phyloP scores from a whole-genome alignment of 331 rosid species.

The Quercus tomentella region DNA sequence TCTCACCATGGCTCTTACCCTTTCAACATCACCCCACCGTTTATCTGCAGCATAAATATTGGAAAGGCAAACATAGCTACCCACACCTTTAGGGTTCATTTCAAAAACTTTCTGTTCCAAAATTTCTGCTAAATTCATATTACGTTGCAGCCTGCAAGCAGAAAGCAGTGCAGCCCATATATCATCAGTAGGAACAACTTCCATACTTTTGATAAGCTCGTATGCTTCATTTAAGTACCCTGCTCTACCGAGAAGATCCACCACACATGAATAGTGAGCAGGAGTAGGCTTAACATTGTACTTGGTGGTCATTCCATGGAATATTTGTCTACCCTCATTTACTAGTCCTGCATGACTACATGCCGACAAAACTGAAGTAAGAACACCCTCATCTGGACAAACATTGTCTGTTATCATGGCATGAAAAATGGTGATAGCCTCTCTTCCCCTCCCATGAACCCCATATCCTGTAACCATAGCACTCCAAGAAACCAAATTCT shows the following conservation, averaged over 20 bases:
- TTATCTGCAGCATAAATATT: constrained; percentile 55
- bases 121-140: constrained; percentile 43
- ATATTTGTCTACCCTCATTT: constrained; percentile 32
- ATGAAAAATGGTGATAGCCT: constrained; percentile 30
- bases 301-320: constrained; percentile 25
- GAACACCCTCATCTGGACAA: constrained; percentile 39
- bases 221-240: constrained; percentile 26
- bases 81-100: constrained; percentile 42
- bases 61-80: constrained; percentile 60
- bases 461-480: constrained; percentile 61
- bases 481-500: constrained; percentile 54
- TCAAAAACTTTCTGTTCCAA: constrained; percentile 44
- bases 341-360: constrained; percentile 44
- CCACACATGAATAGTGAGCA: constrained; percentile 26
- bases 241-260: constrained; percentile 29
- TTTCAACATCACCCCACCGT: constrained; percentile 57
- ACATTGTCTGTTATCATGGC: constrained; percentile 19
- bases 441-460: constrained; percentile 54
- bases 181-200: constrained; percentile 23
- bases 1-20: constrained; percentile 42
- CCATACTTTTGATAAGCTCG: constrained; percentile 18
- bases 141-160: constrained; percentile 44
- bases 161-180: constrained; percentile 47
- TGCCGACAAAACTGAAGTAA: constrained; percentile 37
- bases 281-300: constrained; percentile 31